Evolutionary conservation across 805 yeast species (phyloP).

Genomic region (Millerozyma miso): DNA sequence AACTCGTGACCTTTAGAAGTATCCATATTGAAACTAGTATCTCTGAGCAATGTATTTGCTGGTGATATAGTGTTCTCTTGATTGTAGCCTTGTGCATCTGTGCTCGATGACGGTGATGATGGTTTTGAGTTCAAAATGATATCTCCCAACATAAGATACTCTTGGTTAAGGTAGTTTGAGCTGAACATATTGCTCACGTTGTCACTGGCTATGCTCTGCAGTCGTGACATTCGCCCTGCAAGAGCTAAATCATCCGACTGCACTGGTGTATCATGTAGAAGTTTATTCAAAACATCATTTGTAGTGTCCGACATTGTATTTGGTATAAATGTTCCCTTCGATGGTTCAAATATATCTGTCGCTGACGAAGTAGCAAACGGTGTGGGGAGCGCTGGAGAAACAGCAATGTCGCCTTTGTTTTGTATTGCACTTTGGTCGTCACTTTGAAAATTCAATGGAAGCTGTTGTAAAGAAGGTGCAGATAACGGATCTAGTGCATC

Average conservation of each 20-base stretch:
- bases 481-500: not conserved
- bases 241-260: conserved; percentile 11
- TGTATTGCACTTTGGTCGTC: not conserved
- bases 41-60: conserved; percentile 7
- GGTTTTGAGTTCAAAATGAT: conserved; percentile 39
- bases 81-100: conserved; percentile 15
- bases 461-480: not conserved
- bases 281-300: conserved; percentile 21
- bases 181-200: conserved; percentile 20
- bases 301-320: conserved; percentile 25
- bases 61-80: conserved; percentile 5
- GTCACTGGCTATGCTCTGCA: not conserved
- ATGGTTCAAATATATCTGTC: not conserved
- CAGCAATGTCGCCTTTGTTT: not conserved
- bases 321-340: not conserved
- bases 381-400: not conserved
- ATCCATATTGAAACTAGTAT: conserved; percentile 1
- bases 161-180: conserved; percentile 47
- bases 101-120: conserved; percentile 34
- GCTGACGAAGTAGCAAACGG: not conserved
- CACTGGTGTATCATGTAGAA: conserved; percentile 12
- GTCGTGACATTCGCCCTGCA: conserved; percentile 4
- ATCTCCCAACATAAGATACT: conserved; percentile 50
- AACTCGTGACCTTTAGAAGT: not conserved
- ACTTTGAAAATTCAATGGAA: not conserved